phyloP scores from a whole-genome alignment of 106 monocot genomes.

The Platanthera zijinensis region DNA sequence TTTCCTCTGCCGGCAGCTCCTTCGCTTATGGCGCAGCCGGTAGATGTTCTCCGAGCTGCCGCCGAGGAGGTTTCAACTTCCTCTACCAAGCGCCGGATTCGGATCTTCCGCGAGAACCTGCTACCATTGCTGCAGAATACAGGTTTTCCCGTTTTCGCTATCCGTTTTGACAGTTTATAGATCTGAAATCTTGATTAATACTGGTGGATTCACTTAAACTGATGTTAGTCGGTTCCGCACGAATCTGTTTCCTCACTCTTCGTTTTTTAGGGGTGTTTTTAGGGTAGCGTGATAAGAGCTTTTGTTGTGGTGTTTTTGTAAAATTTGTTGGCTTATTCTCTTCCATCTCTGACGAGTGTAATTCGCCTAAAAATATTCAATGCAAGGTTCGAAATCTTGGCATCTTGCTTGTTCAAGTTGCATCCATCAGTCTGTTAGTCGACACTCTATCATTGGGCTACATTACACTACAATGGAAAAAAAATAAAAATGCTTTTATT shows the following conservation, averaged over 20 bases:
- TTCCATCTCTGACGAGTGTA: neutral
- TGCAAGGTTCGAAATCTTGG: no score
- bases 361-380: neutral
- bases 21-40: slow-evolving; percentile 17
- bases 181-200: neutral
- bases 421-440: no score
- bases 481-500: no score
- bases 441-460: no score
- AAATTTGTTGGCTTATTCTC: no score
- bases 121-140: slow-evolving; percentile 36
- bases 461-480: no score
- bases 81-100: slow-evolving; percentile 68
- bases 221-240: neutral
- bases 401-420: no score
- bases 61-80: slow-evolving; percentile 63
- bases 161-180: neutral
- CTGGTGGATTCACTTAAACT: neutral
- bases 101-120: slow-evolving; percentile 45
- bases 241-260: neutral
- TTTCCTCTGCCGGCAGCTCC: neutral
- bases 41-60: slow-evolving; percentile 52
- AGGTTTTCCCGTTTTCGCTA: slow-evolving; percentile 24
- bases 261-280: neutral
- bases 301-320: neutral
- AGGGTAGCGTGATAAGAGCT: neutral